Conservation (phyloP, 75 land plant genomes). For the Cupressus sempervirens region DNA sequence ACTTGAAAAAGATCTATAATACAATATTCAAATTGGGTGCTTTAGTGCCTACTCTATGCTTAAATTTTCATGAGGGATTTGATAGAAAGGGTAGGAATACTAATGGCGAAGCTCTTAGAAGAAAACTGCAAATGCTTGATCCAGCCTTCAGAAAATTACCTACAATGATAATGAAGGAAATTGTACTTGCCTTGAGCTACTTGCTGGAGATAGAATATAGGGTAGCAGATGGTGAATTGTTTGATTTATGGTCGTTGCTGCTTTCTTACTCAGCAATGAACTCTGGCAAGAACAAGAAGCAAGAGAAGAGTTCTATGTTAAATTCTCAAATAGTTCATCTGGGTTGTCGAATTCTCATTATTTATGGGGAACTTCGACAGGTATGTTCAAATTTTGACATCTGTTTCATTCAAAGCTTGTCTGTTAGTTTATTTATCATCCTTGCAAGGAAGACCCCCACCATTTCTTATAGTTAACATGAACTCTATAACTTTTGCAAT, state of each 20-base stretch:
- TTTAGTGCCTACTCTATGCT: slow-evolving; percentile 23
- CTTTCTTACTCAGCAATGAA: slow-evolving; percentile 32
- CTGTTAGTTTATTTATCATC: not conserved
- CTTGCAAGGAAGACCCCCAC: not conserved
- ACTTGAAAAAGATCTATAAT: slow-evolving; percentile 42
- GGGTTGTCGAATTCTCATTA: slow-evolving; percentile 45
- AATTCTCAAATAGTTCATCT: slow-evolving; percentile 31
- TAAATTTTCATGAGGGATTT: not conserved
- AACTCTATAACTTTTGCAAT: not conserved
- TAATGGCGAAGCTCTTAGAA: not conserved
- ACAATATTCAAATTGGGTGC: slow-evolving; percentile 33
- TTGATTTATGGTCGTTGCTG: slow-evolving; percentile 55
- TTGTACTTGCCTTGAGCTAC: slow-evolving; percentile 39
- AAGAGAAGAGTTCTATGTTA: slow-evolving; percentile 19
- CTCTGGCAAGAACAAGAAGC: not conserved
- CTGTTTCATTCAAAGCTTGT: not conserved
- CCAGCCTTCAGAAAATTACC: not conserved
- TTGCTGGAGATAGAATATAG: slow-evolving; percentile 77
- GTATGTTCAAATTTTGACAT: slow-evolving; percentile 32
- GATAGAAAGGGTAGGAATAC: slow-evolving; percentile 1
- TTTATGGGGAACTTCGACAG: slow-evolving; percentile 83
- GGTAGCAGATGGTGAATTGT: slow-evolving; percentile 51
- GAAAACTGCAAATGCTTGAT: not conserved
- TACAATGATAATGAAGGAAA: slow-evolving; percentile 32
- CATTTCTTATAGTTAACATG: not conserved